These are phyloP conservation scores for Jimgerdemannia flammicorona DNA, from an alignment of 192 early-diverging fungal genomes.

Conservation along the genomic window DNA sequence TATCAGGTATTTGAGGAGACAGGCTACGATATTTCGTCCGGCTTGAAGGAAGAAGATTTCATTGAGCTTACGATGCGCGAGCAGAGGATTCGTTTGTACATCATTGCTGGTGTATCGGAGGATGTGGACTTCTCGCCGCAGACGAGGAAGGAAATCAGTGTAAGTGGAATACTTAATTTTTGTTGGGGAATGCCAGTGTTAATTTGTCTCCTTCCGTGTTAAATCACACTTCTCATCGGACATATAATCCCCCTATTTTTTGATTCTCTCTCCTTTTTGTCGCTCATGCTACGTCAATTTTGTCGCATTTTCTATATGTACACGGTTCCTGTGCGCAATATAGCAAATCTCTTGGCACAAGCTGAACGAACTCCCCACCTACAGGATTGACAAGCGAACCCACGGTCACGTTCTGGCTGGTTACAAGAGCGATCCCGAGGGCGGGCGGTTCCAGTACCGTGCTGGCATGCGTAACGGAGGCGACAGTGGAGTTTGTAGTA, in stretches of 20 bases:
- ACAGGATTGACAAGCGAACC: constrained; percentile 27
- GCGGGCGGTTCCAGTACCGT: too few relatives aligned
- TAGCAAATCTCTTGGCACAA: constrained; percentile 68
- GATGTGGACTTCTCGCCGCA: constrained; percentile 74
- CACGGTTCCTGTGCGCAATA: background rate
- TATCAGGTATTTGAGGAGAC: constrained; percentile 81
- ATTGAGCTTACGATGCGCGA: constrained; percentile 88
- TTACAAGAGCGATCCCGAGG: too few relatives aligned
- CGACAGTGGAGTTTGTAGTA: constrained; percentile 9
- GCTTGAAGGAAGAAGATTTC: constrained; percentile 70
- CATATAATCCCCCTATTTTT: too few relatives aligned
- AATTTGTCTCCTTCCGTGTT: background rate
- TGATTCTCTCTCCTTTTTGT: too few relatives aligned
- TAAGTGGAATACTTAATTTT: constrained; percentile 25
- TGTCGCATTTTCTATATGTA: too few relatives aligned
- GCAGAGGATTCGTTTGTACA: constrained; percentile 89
- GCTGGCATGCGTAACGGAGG: too few relatives aligned
- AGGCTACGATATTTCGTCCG: constrained; percentile 81
- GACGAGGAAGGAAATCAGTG: constrained; percentile 94
- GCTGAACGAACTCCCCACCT: constrained; percentile 59
- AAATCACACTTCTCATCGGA: background rate
- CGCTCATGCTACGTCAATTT: too few relatives aligned
- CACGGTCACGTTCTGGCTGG: background rate
- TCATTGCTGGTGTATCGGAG: constrained; percentile 85
- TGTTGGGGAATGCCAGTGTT: background rate